Percentiles rank a stretch among this genome's conserved stretches.
Evolutionary conservation across 352 stramenopile genomes (phyloP).

Genomic region (Globisporangium sylvaticum): DNA sequence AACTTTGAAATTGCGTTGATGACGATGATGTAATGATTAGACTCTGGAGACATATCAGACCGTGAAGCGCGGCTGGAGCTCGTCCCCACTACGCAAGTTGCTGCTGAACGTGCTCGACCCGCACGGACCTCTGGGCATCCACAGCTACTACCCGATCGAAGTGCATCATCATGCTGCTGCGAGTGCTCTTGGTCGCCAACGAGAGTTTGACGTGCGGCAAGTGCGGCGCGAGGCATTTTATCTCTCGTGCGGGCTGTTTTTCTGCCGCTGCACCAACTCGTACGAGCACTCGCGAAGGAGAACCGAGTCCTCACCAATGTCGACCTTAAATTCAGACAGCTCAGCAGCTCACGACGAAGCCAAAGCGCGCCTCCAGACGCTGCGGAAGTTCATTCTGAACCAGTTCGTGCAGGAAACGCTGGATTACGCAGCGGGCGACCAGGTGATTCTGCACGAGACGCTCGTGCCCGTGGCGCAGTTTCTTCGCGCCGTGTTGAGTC

Average conservation of each 20-base stretch:
- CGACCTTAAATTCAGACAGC: not conserved
- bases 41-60: constrained; percentile 81
- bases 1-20: not conserved
- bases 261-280: constrained; percentile 54
- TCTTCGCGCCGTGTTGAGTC: constrained; percentile 59
- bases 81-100: constrained; percentile 62
- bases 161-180: not conserved
- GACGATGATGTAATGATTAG: constrained; percentile 20
- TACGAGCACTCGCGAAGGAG: constrained; percentile 50
- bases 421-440: constrained; percentile 20
- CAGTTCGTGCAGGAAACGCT: constrained; percentile 56
- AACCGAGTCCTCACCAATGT: not conserved
- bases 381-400: constrained; percentile 59
- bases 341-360: constrained; percentile 5
- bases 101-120: constrained; percentile 77
- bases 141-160: constrained; percentile 78
- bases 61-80: constrained; percentile 49
- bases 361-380: constrained; percentile 21
- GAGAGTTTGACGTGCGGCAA: constrained; percentile 32
- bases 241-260: constrained; percentile 64
- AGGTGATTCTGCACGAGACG: constrained; percentile 45
- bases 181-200: not conserved
- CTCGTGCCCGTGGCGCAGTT: constrained; percentile 65
- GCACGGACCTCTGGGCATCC: constrained; percentile 70
- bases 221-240: constrained; percentile 80